Percentiles rank a stretch among this genome's conserved stretches.
These are phyloP conservation scores for Pichia sp. DNA, from an alignment of 1,139 yeast genomes.

Conservation along the genomic window DNA sequence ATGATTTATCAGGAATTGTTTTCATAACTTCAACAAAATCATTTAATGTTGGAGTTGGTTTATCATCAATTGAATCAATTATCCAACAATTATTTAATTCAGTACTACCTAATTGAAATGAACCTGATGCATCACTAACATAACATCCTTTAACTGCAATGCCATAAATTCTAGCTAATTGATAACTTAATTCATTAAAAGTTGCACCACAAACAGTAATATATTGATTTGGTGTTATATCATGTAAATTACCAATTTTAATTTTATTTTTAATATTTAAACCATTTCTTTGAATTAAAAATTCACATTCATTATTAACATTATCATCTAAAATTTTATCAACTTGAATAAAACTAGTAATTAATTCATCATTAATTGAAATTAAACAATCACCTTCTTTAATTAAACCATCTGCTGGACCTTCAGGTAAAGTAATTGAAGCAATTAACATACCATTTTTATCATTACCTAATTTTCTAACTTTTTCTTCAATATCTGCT, in stretches of 20 bases:
- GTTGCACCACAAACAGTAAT: slow-evolving; percentile 84
- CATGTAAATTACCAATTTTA: slow-evolving; percentile 67
- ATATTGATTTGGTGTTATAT: slow-evolving; percentile 74
- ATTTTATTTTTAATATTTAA: slow-evolving; percentile 45
- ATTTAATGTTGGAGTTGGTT: slow-evolving; percentile 66
- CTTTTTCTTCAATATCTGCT: slow-evolving; percentile 62
- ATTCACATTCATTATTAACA: slow-evolving; percentile 53
- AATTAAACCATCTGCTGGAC: slow-evolving; percentile 71
- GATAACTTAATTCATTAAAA: slow-evolving; percentile 80
- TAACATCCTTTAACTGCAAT: slow-evolving; percentile 82
- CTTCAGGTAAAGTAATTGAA: slow-evolving; percentile 75
- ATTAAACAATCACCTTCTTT: slow-evolving; percentile 85
- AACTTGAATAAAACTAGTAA: slow-evolving; percentile 70
- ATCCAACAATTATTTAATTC: slow-evolving; percentile 67
- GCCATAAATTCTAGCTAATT: slow-evolving; percentile 78
- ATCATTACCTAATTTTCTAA: slow-evolving; percentile 55
- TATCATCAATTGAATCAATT: slow-evolving; percentile 69
- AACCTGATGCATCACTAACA: slow-evolving; percentile 71
- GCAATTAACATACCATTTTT: slow-evolving; percentile 82
- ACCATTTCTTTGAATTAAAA: slow-evolving; percentile 75
- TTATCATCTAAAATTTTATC: slow-evolving; percentile 75
- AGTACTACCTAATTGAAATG: slow-evolving; percentile 56
- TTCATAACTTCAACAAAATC: slow-evolving; percentile 75
- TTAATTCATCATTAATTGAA: slow-evolving; percentile 59
- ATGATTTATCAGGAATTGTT: slow-evolving; percentile 65